phyloP scores from a whole-genome alignment of 2,329 filamentous ascomycete species.

The Hypoxylon sp. region DNA sequence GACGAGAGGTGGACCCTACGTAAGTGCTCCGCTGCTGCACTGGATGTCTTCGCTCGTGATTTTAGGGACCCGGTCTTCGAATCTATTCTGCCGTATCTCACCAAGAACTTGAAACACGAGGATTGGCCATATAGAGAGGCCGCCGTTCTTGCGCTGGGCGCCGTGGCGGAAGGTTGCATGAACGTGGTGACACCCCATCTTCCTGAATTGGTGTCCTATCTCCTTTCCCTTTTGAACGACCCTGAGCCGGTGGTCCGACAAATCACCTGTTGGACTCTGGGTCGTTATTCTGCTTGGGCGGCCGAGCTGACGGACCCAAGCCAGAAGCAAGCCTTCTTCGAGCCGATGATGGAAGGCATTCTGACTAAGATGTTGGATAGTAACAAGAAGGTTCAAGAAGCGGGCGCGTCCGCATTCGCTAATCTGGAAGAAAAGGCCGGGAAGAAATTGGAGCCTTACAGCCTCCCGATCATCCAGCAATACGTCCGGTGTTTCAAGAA shows the following conservation, averaged over 20 bases:
- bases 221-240: conserved; percentile 86
- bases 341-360: conserved; percentile 97
- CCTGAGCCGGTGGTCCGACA: conserved; percentile 89
- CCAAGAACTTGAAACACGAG: conserved; percentile 83
- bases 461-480: conserved; percentile 87
- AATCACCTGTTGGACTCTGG: conserved; percentile 98
- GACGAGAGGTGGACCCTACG: conserved; percentile 95
- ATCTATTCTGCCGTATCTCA: conserved; percentile 90
- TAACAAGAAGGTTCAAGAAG: conserved; percentile 98
- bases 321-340: conserved; percentile 81
- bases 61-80: conserved; percentile 90
- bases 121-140: conserved; percentile 95
- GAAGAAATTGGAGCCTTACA: conserved; percentile 82
- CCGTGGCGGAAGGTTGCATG: conserved; percentile 94
- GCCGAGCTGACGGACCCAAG: conserved; percentile 73
- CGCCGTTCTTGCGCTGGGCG: conserved; percentile 90
- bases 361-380: conserved; percentile 92
- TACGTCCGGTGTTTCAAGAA: conserved; percentile 91
- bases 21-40: conserved; percentile 94
- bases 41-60: conserved; percentile 92
- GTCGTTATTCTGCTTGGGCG: conserved; percentile 92
- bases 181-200: conserved; percentile 88
- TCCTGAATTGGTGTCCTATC: conserved; percentile 87
- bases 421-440: conserved; percentile 95
- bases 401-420: conserved; percentile 93